Evolutionary conservation across 169 alveolate species (phyloP).

Genomic region (Haemoproteus tartakovskyi): DNA sequence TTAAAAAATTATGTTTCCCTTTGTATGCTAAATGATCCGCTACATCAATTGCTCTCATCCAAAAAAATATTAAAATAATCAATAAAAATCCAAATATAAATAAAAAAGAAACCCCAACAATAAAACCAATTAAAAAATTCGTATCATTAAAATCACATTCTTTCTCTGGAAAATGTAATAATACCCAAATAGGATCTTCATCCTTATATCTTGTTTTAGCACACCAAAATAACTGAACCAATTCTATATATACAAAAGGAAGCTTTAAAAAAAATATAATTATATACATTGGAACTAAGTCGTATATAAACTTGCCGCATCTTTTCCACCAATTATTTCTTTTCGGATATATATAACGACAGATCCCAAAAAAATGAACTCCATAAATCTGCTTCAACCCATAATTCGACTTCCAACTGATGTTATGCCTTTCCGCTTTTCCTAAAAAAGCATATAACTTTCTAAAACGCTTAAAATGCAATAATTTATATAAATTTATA

Average conservation of each 20-base stretch:
- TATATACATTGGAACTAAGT: slow-evolving; percentile 19
- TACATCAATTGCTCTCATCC: too few relatives aligned
- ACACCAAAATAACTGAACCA: slow-evolving; percentile 76
- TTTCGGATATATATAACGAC: slow-evolving; percentile 56
- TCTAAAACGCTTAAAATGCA: too few relatives aligned
- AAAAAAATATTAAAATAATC: too few relatives aligned
- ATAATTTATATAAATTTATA: slow-evolving; percentile 1
- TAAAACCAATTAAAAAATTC: too few relatives aligned
- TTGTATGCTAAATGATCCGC: too few relatives aligned
- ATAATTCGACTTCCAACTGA: not conserved
- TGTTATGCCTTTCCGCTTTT: slow-evolving; percentile 8
- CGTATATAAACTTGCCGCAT: slow-evolving; percentile 11
- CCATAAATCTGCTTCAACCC: slow-evolving; percentile 4
- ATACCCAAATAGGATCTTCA: slow-evolving; percentile 52
- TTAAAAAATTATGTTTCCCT: too few relatives aligned
- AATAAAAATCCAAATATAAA: too few relatives aligned
- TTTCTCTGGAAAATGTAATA: slow-evolving; percentile 74
- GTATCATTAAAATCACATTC: too few relatives aligned
- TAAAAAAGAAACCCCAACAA: too few relatives aligned
- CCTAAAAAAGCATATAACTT: slow-evolving; percentile 8
- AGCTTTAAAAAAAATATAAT: slow-evolving; percentile 65
- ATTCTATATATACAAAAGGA: slow-evolving; percentile 70
- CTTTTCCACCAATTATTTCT: slow-evolving; percentile 11
- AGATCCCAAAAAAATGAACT: slow-evolving; percentile 28
- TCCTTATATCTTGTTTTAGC: slow-evolving; percentile 69